These are phyloP conservation scores for Calonectria pseudoturangicola DNA, from an alignment of 2,329 filamentous ascomycete species.

Conservation along the genomic window DNA sequence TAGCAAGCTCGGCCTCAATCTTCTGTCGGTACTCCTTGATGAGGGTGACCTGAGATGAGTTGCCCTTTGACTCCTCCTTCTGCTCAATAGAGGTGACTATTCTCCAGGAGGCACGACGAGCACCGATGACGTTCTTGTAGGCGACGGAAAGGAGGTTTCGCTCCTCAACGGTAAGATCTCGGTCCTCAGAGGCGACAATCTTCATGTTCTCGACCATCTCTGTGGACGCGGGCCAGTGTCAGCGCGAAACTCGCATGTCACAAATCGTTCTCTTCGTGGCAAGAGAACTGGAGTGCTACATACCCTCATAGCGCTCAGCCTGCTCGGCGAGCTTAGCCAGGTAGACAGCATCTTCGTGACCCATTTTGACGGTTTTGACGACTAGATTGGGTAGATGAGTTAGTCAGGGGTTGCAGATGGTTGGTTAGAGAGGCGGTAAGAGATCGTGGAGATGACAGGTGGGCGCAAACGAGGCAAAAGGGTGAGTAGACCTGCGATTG, in stretches of 20 bases:
- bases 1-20: constrained; percentile 98
- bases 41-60: constrained; percentile 93
- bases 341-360: constrained; percentile 99
- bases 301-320: constrained; percentile 99
- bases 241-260: constrained; percentile 47
- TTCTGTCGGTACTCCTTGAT: constrained; percentile 99
- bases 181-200: constrained; percentile 94
- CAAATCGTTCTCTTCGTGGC: constrained; percentile 1
- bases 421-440: constrained; percentile 47
- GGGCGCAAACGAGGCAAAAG: constrained; percentile 47
- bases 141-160: constrained; percentile 98
- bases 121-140: constrained; percentile 99
- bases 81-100: constrained; percentile 99
- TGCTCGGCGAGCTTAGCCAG: constrained; percentile 99
- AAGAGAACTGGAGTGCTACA: constrained; percentile 57
- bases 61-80: constrained; percentile 99
- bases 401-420: constrained; percentile 51
- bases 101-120: constrained; percentile 98
- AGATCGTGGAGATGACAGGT: constrained; percentile 35
- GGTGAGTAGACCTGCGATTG: constrained; percentile 42
- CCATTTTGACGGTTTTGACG: constrained; percentile 81
- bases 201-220: constrained; percentile 99
- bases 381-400: constrained; percentile 49
- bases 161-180: constrained; percentile 94
- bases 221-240: constrained; percentile 65